Conservation (phyloP, 2,329 filamentous ascomycete species). For the Lachnellula cervina region DNA sequence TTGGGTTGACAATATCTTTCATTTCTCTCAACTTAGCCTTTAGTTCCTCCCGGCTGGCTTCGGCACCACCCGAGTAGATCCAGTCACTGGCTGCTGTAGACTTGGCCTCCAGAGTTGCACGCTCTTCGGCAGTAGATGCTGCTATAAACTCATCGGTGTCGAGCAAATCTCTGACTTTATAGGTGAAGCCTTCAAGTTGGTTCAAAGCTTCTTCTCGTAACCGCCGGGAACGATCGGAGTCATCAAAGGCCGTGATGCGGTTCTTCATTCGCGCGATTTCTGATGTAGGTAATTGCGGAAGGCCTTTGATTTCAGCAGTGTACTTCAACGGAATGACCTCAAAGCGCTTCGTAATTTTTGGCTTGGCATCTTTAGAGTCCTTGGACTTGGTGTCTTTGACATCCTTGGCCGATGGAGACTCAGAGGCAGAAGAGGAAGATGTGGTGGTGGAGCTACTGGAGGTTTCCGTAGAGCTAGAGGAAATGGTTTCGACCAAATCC, state of each 20-base stretch:
- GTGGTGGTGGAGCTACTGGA: constrained; percentile 43
- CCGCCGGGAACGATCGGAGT: constrained; percentile 72
- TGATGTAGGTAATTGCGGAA: constrained; percentile 23
- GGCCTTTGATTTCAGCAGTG: constrained; percentile 23
- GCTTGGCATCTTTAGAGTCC: constrained; percentile 19
- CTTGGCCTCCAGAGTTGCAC: constrained; percentile 61
- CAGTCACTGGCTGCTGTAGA: constrained; percentile 73
- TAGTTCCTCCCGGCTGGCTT: constrained; percentile 70
- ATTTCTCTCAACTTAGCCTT: constrained; percentile 72
- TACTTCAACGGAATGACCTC: constrained; percentile 30
- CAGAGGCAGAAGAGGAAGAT: constrained; percentile 43
- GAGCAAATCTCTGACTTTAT: constrained; percentile 78
- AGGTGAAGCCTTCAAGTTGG: constrained; percentile 89
- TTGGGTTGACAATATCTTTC: constrained; percentile 70
- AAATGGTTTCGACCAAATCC: constrained; percentile 29
- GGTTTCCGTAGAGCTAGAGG: constrained; percentile 5
- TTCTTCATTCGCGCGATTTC: constrained; percentile 39
- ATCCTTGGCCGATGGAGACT: constrained; percentile 27
- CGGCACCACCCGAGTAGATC: constrained; percentile 80
- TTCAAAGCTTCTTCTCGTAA: constrained; percentile 84
- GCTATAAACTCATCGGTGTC: constrained; percentile 70
- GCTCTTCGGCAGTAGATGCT: constrained; percentile 64
- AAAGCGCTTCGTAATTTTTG: constrained; percentile 26
- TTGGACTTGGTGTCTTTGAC: constrained; percentile 20
- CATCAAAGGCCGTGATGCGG: constrained; percentile 77